These are phyloP conservation scores for Catenaria anguillulae DNA, from an alignment of 371 early-diverging fungal species.

Conservation along the genomic window DNA sequence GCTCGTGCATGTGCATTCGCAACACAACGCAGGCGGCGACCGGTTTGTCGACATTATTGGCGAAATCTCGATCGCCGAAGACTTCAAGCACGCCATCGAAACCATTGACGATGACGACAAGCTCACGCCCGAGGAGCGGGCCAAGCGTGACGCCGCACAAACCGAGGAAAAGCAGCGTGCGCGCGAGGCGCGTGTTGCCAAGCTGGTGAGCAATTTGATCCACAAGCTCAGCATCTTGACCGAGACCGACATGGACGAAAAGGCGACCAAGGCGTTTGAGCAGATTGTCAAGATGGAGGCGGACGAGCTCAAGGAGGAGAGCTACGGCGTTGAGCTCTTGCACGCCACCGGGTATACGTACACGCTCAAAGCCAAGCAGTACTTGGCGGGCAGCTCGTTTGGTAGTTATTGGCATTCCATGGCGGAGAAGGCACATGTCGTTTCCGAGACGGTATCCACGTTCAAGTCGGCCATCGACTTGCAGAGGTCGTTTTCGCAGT, in stretches of 20 bases:
- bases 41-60: slow-evolving; percentile 87
- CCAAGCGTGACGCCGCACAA: slow-evolving; percentile 17
- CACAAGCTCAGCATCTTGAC: slow-evolving; percentile 62
- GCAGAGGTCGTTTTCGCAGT: slow-evolving; percentile 67
- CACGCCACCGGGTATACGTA: slow-evolving; percentile 86
- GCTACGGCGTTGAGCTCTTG: slow-evolving; percentile 79
- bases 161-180: slow-evolving; percentile 46
- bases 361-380: slow-evolving; percentile 49
- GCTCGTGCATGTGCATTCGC: too few species aligned
- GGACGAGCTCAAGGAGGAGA: slow-evolving; percentile 69
- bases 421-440: slow-evolving; percentile 42
- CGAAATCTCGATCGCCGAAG: slow-evolving; percentile 83
- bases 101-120: slow-evolving; percentile 37
- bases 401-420: slow-evolving; percentile 45
- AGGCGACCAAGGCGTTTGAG: slow-evolving; percentile 39
- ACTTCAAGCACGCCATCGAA: slow-evolving; percentile 64
- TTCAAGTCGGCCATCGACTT: slow-evolving; percentile 76
- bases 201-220: slow-evolving; percentile 49
- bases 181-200: slow-evolving; percentile 52
- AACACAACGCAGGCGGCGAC: slow-evolving; percentile 50
- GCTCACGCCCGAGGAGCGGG: slow-evolving; percentile 8
- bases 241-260: slow-evolving; percentile 37
- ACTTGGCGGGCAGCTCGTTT: slow-evolving; percentile 36
- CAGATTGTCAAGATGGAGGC: slow-evolving; percentile 58
- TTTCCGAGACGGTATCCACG: slow-evolving; percentile 41